Evolutionary conservation across 495 filamentous ascomycete genomes (phyloP).

Genomic region (Hapsidospora chrysogenum): DNA sequence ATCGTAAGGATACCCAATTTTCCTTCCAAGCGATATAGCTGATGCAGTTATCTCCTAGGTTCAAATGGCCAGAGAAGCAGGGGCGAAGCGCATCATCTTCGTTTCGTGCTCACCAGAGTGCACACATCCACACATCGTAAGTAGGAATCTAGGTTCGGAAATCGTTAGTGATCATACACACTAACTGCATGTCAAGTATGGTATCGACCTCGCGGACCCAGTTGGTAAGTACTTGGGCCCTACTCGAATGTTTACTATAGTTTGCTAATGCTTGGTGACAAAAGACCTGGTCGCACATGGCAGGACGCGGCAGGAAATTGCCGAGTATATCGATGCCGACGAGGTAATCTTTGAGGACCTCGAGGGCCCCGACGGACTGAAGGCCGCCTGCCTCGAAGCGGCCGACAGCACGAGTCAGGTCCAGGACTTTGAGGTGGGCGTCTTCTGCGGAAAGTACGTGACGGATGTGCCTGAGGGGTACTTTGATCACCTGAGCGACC

Average conservation of each 20-base stretch:
- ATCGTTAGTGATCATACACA: neutral
- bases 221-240: neutral
- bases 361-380: constrained; percentile 70
- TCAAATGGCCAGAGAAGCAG: constrained; percentile 76
- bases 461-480: constrained; percentile 73
- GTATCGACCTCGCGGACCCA: constrained; percentile 56
- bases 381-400: constrained; percentile 64
- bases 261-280: no score
- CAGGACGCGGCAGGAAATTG: constrained; percentile 48
- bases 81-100: constrained; percentile 81
- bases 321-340: constrained; percentile 77
- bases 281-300: constrained; percentile 74
- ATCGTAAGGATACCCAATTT: no score
- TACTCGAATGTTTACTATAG: neutral
- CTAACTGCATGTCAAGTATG: constrained; percentile 32
- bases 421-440: constrained; percentile 75
- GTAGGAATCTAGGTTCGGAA: constrained; percentile 2
- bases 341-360: constrained; percentile 80
- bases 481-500: constrained; percentile 66
- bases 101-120: constrained; percentile 79
- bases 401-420: constrained; percentile 27
- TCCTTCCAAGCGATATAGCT: no score
- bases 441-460: constrained; percentile 84
- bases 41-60: no score
- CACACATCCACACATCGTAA: constrained; percentile 37